Conservation (phyloP, 345 rosid species). For the Eucalyptus decipiens region DNA sequence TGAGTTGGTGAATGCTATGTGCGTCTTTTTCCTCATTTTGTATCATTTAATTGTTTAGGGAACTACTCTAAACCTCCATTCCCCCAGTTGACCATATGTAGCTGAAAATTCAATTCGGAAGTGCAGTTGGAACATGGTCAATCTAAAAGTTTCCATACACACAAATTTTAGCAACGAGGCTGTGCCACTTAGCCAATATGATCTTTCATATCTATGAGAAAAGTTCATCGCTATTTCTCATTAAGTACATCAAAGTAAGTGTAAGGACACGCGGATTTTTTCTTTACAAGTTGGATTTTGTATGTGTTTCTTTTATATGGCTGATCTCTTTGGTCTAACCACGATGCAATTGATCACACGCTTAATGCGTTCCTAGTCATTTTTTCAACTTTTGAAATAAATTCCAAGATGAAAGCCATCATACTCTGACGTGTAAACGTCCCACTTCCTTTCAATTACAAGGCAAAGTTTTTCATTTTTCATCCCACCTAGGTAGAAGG, state of each 20-base stretch:
- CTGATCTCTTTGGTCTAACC: not conserved
- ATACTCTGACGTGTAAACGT: not conserved
- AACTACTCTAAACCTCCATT: not conserved
- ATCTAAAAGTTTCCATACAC: not conserved
- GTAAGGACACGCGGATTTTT: not conserved
- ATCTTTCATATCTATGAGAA: not conserved
- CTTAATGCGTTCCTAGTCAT: not conserved
- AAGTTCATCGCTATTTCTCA: not conserved
- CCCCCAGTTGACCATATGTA: not conserved
- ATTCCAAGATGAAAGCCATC: not conserved
- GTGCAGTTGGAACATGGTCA: not conserved
- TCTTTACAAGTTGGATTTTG: not conserved
- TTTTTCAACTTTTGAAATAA: not conserved
- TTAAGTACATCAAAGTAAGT: not conserved
- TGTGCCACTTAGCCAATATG: not conserved
- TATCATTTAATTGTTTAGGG: not conserved
- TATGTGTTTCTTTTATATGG: not conserved
- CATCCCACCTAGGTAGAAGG: not conserved
- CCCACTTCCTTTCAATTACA: no score
- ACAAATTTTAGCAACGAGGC: not conserved
- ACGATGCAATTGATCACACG: not conserved
- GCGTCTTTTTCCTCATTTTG: not conserved
- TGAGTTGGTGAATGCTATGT: not conserved
- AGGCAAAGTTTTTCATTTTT: not conserved
- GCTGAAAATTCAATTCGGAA: not conserved